Evolutionary conservation across 345 rosid species (phyloP).

Genomic region (Linum usitatissimum): DNA sequence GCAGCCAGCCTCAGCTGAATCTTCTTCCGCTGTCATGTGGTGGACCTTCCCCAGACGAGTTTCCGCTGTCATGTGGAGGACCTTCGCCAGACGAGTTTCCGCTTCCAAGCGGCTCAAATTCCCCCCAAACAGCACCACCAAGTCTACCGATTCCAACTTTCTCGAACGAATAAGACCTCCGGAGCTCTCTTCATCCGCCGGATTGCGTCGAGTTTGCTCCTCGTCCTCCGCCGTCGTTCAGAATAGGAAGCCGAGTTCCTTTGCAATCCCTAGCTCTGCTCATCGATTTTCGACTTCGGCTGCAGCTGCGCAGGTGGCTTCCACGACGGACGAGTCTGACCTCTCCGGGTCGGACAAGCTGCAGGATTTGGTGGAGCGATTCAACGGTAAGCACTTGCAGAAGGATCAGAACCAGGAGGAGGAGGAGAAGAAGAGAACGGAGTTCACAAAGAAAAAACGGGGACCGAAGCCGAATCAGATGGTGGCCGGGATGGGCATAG

Average conservation of each 20-base stretch:
- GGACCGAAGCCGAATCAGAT: slow-evolving; percentile 35
- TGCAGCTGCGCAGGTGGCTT: slow-evolving; percentile 47
- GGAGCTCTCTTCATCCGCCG: slow-evolving; percentile 6
- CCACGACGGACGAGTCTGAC: slow-evolving; percentile 59
- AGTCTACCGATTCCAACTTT: slow-evolving; percentile 3
- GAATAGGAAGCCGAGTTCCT: slow-evolving; percentile 10
- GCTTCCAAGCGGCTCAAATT: slow-evolving; percentile 26
- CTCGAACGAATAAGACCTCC: slow-evolving; percentile 9
- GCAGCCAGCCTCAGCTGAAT: too few relatives aligned
- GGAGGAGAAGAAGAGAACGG: slow-evolving; percentile 10
- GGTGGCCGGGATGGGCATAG: slow-evolving; percentile 44
- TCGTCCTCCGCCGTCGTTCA: slow-evolving; percentile 11
- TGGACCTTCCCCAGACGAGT: slow-evolving; percentile 45
- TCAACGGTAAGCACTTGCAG: slow-evolving; percentile 23
- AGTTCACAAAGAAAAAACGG: slow-evolving; percentile 11
- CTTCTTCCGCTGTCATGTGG: slow-evolving; percentile 41
- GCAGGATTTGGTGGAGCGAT: slow-evolving; percentile 37
- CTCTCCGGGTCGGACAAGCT: slow-evolving; percentile 62
- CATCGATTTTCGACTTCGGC: slow-evolving; percentile 33
- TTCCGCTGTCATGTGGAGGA: slow-evolving; percentile 68
- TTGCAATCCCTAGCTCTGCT: slow-evolving; percentile 1
- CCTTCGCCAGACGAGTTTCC: slow-evolving; percentile 38
- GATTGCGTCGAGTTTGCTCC: slow-evolving; percentile 14
- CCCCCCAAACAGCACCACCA: slow-evolving; percentile 10
- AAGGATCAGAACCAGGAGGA: not conserved